Base-by-base conservation (phyloP, 225 moss, liverwort and hornwort species). In the Sphagnum contortum region DNA sequence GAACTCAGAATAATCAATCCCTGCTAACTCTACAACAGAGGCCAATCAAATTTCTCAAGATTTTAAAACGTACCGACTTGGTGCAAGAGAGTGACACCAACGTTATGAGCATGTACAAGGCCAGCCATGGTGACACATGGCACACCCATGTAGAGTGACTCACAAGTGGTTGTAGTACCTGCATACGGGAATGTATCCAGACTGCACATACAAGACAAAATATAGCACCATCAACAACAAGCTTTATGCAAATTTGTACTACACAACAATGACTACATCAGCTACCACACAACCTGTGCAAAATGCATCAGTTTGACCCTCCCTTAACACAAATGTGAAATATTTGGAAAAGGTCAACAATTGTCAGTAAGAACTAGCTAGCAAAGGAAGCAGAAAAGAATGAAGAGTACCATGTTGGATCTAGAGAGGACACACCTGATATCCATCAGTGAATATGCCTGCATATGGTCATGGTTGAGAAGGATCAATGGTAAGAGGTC, bases 381-480 rank as follows among this genome's bases (percentile, higher is more conserved):
- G 29, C 29, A 29, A 29, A 29, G 29, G 29, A 29, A 0, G 29
- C 29, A 29, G 29, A 29, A 29, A 29, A 29, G 29, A 29, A 29
- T 29, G 29, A 29, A 29, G 29, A 29, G 29, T 29, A 29, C 29
- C 29, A 29, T 29, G 29, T 29, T 29, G 29, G 29, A 29, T 29
- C 29, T 29, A 29, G 29, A 29, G 29, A 29, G 29, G 29, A 44
- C 63, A 54, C 49, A 92, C 96, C 96, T 98, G 66, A 98, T 93
- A 72, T 98, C 98, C 98, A 98, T 98, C 49, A 98, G 80, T 51
- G 93, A 91, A 73, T 98, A 98, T 0, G 98, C 98, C 75, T 98
- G 98, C 98, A 98, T 98, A 64, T 98, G 98, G 72, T 98, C 98
- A 80, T 98, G 98, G 69, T 98, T 98, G 9, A 98, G 82, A 62